Percentiles rank a stretch among this genome's conserved stretches.
Evolutionary conservation across 2,329 filamentous ascomycete genomes (phyloP).

Genomic region (Pleurostoma richardsiae): DNA sequence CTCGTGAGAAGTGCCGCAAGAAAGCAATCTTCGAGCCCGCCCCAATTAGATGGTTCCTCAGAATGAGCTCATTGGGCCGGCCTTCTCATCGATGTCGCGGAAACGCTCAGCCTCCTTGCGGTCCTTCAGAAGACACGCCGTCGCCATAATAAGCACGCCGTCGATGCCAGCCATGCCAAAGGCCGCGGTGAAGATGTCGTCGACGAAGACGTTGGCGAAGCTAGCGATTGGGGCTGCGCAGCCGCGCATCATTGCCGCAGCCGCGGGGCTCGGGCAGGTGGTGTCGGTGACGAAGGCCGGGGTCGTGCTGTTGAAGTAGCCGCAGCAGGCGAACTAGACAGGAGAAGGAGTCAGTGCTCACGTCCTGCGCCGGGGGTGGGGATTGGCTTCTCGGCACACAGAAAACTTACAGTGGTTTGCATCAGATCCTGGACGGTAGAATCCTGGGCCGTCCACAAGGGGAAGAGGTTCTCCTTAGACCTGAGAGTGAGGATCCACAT

Average conservation of each 20-base stretch:
- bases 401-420: slow-evolving; percentile 57
- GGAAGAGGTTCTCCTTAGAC: slow-evolving; percentile 56
- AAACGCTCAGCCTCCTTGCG: slow-evolving; percentile 76
- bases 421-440: slow-evolving; percentile 59
- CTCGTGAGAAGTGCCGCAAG: too few relatives aligned
- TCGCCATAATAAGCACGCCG: slow-evolving; percentile 61
- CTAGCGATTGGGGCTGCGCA: slow-evolving; percentile 64
- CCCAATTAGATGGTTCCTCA: too few relatives aligned
- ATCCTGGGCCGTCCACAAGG: slow-evolving; percentile 56
- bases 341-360: slow-evolving; percentile 14
- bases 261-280: slow-evolving; percentile 64
- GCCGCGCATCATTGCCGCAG: slow-evolving; percentile 64
- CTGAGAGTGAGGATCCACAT: slow-evolving; percentile 71
- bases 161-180: slow-evolving; percentile 76
- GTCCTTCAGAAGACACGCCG: slow-evolving; percentile 74
- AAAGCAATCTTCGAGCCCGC: too few relatives aligned
- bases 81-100: slow-evolving; percentile 77
- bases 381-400: neutral
- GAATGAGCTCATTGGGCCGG: slow-evolving; percentile 22
- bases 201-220: slow-evolving; percentile 67
- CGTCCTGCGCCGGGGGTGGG: neutral
- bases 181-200: slow-evolving; percentile 71
- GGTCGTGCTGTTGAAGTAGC: slow-evolving; percentile 67
- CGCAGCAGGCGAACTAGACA: slow-evolving; percentile 70
- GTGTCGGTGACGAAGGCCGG: slow-evolving; percentile 67